Percentiles rank a stretch among this genome's conserved stretches.
These are phyloP conservation scores for Botrytis elliptica DNA, from an alignment of 2,329 filamentous ascomycete genomes.

Conservation along the genomic window DNA sequence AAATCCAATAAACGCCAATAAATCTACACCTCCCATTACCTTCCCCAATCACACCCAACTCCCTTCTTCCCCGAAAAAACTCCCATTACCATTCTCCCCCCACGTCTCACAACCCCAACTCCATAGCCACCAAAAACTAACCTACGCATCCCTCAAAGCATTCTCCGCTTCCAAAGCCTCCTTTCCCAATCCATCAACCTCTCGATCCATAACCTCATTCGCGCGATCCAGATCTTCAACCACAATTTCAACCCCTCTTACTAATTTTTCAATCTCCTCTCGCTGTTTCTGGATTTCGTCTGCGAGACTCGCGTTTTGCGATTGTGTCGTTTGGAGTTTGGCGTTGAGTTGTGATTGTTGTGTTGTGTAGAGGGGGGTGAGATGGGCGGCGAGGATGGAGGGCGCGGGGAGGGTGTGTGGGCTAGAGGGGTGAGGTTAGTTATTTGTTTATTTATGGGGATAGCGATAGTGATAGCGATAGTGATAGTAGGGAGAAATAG, in stretches of 20 bases:
- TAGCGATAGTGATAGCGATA: neutral
- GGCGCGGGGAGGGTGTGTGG: conserved; percentile 57
- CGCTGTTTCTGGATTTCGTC: conserved; percentile 54
- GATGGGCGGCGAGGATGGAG: conserved; percentile 54
- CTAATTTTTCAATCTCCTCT: conserved; percentile 52
- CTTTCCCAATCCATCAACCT: conserved; percentile 29
- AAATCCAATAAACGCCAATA: neutral
- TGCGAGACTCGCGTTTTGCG: conserved; percentile 55
- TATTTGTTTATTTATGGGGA: neutral
- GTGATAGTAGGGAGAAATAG: no score
- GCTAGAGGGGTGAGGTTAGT: conserved; percentile 35
- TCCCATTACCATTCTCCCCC: neutral
- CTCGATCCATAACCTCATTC: conserved; percentile 32
- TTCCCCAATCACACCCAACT: neutral
- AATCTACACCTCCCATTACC: neutral
- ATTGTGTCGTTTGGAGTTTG: conserved; percentile 55
- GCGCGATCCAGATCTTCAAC: conserved; percentile 56
- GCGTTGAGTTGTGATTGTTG: conserved; percentile 59
- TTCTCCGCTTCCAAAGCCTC: conserved; percentile 31
- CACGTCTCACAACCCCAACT: neutral
- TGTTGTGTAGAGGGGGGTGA: conserved; percentile 51
- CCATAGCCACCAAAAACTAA: neutral
- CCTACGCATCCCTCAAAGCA: conserved; percentile 21
- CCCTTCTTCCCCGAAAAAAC: neutral
- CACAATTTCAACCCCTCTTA: conserved; percentile 50